Evolutionary conservation across 352 stramenopile species (phyloP).

Genomic region (Globisporangium spiculum): DNA sequence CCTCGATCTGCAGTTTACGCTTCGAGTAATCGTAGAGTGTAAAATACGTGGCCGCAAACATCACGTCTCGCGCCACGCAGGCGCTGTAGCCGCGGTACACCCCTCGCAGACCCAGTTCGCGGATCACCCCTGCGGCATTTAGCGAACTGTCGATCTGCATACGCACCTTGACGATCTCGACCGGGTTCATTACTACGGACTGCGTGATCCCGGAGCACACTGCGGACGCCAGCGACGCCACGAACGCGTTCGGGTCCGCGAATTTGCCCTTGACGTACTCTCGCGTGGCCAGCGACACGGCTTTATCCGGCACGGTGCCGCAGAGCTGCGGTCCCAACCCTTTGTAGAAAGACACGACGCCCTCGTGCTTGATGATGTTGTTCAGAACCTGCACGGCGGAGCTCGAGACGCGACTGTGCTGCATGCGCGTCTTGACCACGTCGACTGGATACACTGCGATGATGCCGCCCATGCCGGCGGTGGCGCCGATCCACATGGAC

Average conservation of each 20-base stretch:
- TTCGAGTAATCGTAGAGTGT: constrained; percentile 78
- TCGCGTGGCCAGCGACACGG: constrained; percentile 71
- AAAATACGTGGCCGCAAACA: constrained; percentile 80
- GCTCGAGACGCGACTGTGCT: constrained; percentile 57
- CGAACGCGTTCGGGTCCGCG: constrained; percentile 64
- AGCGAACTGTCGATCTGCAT: constrained; percentile 81
- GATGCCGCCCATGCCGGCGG: constrained; percentile 76
- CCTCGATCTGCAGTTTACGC: constrained; percentile 54
- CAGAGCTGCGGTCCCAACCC: constrained; percentile 66
- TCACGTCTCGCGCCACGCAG: constrained; percentile 65
- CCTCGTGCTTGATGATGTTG: constrained; percentile 58
- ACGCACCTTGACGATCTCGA: constrained; percentile 82
- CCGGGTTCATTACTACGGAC: constrained; percentile 81
- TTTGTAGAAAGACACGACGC: constrained; percentile 75
- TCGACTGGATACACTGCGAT: constrained; percentile 81
- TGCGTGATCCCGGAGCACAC: constrained; percentile 65
- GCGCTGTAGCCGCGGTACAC: constrained; percentile 76
- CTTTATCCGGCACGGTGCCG: constrained; percentile 78
- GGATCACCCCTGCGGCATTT: constrained; percentile 46
- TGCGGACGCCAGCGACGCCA: constrained; percentile 68
- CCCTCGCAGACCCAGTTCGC: constrained; percentile 56
- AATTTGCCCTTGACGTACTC: constrained; percentile 81
- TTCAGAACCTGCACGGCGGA: constrained; percentile 57
- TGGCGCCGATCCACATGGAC: constrained; percentile 80
- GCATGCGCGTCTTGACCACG: constrained; percentile 86